Conservation (phyloP, 129 eudicot genomes). For the Flaveria brownii region DNA sequence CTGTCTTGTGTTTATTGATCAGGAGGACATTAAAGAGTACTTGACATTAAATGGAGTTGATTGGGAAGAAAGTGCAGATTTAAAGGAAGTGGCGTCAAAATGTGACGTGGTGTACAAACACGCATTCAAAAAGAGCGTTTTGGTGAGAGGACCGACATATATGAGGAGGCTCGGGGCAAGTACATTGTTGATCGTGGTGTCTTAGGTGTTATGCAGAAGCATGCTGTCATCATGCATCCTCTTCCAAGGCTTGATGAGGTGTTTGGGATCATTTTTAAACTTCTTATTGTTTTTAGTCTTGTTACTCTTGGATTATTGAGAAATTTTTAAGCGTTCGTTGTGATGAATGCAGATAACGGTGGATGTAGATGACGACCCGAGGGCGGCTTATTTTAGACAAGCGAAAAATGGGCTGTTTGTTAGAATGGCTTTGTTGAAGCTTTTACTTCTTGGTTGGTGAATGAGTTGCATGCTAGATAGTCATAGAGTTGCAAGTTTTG, state of each 20-base stretch:
- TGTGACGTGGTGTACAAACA: constrained; percentile 95
- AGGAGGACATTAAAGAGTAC: constrained; percentile 93
- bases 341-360: constrained; percentile 61
- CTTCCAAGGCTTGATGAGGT: constrained; percentile 99
- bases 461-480: background rate
- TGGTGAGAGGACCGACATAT: constrained; percentile 74
- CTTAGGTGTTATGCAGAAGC: constrained; percentile 83
- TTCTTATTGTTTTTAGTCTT: background rate
- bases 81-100: constrained; percentile 86
- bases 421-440: constrained; percentile 91
- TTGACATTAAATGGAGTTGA: constrained; percentile 65
- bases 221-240: constrained; percentile 96
- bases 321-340: background rate
- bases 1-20: constrained; percentile 16
- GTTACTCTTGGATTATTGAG: background rate
- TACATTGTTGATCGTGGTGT: constrained; percentile 73
- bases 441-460: constrained; percentile 90
- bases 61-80: constrained; percentile 92
- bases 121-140: constrained; percentile 90
- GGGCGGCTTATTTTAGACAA: constrained; percentile 96
- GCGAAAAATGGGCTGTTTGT: constrained; percentile 92
- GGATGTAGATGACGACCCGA: constrained; percentile 89
- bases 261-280: background rate
- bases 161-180: constrained; percentile 90
- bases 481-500: background rate